Conservation (phyloP, 768 basidiomycete genomes). For the Auriculariales sp. region DNA sequence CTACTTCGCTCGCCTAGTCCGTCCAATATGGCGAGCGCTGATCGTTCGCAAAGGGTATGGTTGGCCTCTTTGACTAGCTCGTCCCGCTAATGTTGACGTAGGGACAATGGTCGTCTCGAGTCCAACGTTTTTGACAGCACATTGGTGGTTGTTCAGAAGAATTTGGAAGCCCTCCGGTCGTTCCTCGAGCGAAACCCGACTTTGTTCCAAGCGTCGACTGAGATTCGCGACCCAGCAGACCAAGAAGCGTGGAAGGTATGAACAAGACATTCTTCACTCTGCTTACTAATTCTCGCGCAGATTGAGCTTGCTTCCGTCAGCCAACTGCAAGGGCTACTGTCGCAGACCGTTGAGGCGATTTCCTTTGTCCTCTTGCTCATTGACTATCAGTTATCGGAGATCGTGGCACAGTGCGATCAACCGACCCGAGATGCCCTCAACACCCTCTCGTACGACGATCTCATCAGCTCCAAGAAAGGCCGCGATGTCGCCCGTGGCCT, state of each 20-base stretch:
- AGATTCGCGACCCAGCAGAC: constrained; percentile 36
- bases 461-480: constrained; percentile 76
- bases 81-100: background rate
- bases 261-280: background rate
- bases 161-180: constrained; percentile 60
- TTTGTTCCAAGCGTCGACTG: constrained; percentile 63
- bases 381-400: constrained; percentile 79
- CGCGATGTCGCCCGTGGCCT: constrained; percentile 77
- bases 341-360: constrained; percentile 83
- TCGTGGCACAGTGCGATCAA: constrained; percentile 68
- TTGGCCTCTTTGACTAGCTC: background rate
- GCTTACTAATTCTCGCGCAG: constrained; percentile 20
- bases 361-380: constrained; percentile 85
- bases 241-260: constrained; percentile 82
- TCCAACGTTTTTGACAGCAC: constrained; percentile 47
- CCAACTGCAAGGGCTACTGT: constrained; percentile 60
- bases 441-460: constrained; percentile 67
- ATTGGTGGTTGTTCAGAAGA: constrained; percentile 62
- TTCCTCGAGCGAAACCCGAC: constrained; percentile 73
- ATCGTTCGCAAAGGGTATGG: constrained; percentile 51
- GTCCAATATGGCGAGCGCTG: constrained; percentile 79
- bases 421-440: constrained; percentile 56
- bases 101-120: constrained; percentile 22
- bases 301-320: constrained; percentile 72
- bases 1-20: constrained; percentile 71